A percentile compares a stretch with the other conserved stretches of the same genome.
phyloP scores from a whole-genome alignment of 306 rosid species.

The Castanospermum australe region DNA sequence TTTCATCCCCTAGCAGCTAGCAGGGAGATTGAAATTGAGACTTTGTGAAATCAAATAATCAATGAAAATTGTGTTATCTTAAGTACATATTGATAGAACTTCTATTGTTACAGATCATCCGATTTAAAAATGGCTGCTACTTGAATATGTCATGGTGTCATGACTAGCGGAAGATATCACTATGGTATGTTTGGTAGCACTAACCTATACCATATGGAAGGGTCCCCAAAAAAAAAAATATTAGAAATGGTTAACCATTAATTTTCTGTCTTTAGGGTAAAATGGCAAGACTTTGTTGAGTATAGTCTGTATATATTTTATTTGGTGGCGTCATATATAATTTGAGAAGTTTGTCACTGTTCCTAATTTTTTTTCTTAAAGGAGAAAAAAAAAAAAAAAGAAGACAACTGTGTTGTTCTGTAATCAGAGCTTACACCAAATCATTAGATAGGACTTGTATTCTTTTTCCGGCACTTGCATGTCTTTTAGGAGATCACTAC shows the following conservation, averaged over 20 bases:
- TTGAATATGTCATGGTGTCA: slow-evolving; percentile 8
- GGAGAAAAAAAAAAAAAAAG: not conserved
- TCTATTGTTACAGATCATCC: not conserved
- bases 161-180: not conserved
- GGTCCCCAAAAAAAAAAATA: not conserved
- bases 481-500: not conserved
- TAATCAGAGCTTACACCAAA: not conserved
- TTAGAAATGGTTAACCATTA: not conserved
- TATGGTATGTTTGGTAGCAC: not conserved
- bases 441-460: slow-evolving; percentile 2
- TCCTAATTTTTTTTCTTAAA: not conserved
- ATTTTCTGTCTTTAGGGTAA: slow-evolving; percentile 7
- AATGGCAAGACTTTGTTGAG: not conserved
- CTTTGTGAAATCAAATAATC: not conserved
- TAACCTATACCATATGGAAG: slow-evolving; percentile 2
- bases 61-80: not conserved
- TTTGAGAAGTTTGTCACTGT: slow-evolving; percentile 3
- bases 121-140: not conserved
- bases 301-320: not conserved
- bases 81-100: not conserved
- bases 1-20: not conserved
- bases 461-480: not conserved
- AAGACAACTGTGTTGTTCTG: not conserved
- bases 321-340: not conserved
- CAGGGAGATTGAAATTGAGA: not conserved